phyloP scores from a whole-genome alignment of 805 yeast genomes.

The Huiozyma naganishii region DNA sequence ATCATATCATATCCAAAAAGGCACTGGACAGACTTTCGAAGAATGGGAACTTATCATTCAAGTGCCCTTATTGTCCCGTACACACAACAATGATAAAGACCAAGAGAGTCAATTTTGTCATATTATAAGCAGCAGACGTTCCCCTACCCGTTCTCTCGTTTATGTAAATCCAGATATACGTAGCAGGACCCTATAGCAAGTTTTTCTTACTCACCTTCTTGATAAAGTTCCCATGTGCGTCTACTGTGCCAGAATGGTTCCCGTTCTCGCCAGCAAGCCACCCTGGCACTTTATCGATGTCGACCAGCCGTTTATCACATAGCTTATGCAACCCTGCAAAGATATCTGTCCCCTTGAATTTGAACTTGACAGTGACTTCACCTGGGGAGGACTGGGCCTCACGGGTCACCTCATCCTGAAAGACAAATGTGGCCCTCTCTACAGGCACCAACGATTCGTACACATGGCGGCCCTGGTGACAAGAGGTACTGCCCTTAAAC shows the following conservation, averaged over 20 bases:
- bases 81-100: constrained; percentile 35
- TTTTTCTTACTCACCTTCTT: constrained; percentile 1
- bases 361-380: constrained; percentile 17
- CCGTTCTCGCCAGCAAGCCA: constrained; percentile 78
- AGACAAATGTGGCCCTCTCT: constrained; percentile 37
- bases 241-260: constrained; percentile 35
- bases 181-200: background rate
- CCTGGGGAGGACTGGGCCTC: constrained; percentile 12
- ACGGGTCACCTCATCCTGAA: constrained; percentile 24
- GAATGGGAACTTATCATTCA: constrained; percentile 37
- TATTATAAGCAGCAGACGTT: constrained; percentile 10
- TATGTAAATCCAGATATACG: background rate
- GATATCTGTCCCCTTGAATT: constrained; percentile 56
- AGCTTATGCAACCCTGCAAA: constrained; percentile 73
- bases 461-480: constrained; percentile 4
- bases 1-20: constrained; percentile 50
- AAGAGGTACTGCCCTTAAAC: constrained; percentile 47
- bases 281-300: constrained; percentile 51
- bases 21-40: constrained; percentile 39
- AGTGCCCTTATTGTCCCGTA: constrained; percentile 65
- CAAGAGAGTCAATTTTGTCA: constrained; percentile 34
- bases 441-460: constrained; percentile 46
- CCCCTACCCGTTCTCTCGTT: background rate
- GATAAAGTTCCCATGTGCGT: constrained; percentile 28
- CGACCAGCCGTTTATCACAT: constrained; percentile 37